Percentiles rank a stretch among this genome's conserved stretches.
Evolutionary conservation across 208 protist genomes (phyloP).

Genomic region (Leptomonas pyrrhocoris): DNA sequence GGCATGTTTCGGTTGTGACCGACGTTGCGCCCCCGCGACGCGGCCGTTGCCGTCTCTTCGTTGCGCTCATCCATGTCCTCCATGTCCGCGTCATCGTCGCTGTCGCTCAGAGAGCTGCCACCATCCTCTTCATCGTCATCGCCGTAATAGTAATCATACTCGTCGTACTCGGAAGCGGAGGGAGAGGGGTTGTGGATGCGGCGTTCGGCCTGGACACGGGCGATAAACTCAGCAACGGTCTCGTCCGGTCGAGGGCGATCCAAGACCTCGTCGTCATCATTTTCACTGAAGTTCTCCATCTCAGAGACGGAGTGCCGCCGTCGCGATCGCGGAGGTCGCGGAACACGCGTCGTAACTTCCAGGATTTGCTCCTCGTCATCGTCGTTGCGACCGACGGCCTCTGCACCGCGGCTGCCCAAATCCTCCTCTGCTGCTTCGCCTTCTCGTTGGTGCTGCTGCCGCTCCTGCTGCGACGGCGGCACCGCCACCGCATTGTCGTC

Average conservation of each 20-base stretch:
- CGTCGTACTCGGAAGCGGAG: too few species aligned
- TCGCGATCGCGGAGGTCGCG: too few species aligned
- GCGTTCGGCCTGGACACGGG: slow-evolving; percentile 1
- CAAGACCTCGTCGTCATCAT: not conserved
- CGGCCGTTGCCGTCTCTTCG: not conserved
- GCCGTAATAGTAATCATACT: too few species aligned
- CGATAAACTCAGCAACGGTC: slow-evolving; percentile 1
- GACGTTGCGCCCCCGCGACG: not conserved
- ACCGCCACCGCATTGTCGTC: not conserved
- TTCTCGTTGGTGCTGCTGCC: not conserved
- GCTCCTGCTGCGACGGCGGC: not conserved
- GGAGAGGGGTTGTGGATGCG: not conserved
- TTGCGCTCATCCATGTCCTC: not conserved
- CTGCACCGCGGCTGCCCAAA: not conserved
- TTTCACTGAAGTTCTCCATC: too few species aligned
- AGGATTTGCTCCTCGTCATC: too few species aligned
- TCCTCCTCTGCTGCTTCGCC: not conserved
- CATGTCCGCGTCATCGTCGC: not conserved
- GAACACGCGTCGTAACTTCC: too few species aligned
- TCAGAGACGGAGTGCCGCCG: too few species aligned
- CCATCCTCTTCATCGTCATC: not conserved
- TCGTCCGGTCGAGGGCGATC: not conserved
- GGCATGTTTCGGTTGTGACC: slow-evolving; percentile 28
- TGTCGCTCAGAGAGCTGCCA: not conserved
- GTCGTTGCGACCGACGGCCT: not conserved